Percentiles rank a stretch among this genome's conserved stretches.
Conservation (phyloP, 768 basidiomycete species). For the Chalciporus piperatus region DNA sequence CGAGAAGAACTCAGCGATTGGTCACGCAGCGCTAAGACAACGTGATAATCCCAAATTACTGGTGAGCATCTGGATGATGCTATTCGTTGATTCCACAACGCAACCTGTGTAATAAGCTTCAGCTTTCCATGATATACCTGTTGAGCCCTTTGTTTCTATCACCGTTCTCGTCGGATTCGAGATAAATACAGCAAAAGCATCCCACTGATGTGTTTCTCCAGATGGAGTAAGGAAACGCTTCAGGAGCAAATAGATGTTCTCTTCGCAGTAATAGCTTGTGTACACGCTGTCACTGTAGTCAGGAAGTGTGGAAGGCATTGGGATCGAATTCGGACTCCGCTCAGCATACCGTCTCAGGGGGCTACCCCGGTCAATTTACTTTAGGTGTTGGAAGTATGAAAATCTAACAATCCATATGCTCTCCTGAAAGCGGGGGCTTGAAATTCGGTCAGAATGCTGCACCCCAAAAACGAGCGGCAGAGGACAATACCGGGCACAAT, state of each 20-base stretch:
- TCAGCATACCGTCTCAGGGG: background rate
- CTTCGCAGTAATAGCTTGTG: constrained; percentile 68
- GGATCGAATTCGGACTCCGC: constrained; percentile 21
- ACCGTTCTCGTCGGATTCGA: constrained; percentile 63
- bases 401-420: too few species aligned
- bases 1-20: constrained; percentile 1
- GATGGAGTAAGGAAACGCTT: constrained; percentile 37
- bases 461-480: too few species aligned
- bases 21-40: constrained; percentile 49
- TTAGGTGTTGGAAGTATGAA: too few species aligned
- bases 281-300: constrained; percentile 37
- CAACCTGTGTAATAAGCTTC: constrained; percentile 43
- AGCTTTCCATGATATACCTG: background rate
- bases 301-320: constrained; percentile 24
- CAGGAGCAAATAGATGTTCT: constrained; percentile 65
- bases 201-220: constrained; percentile 39
- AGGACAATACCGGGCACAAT: too few species aligned
- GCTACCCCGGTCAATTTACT: too few species aligned
- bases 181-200: constrained; percentile 57
- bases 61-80: constrained; percentile 32
- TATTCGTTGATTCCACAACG: constrained; percentile 59
- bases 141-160: constrained; percentile 13
- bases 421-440: too few species aligned
- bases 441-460: too few species aligned
- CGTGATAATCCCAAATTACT: constrained; percentile 78